A percentile compares a stretch with the other conserved stretches of the same genome.
phyloP scores from a whole-genome alignment of 2,329 filamentous ascomycete genomes.

The Cordyceps cicadae region DNA sequence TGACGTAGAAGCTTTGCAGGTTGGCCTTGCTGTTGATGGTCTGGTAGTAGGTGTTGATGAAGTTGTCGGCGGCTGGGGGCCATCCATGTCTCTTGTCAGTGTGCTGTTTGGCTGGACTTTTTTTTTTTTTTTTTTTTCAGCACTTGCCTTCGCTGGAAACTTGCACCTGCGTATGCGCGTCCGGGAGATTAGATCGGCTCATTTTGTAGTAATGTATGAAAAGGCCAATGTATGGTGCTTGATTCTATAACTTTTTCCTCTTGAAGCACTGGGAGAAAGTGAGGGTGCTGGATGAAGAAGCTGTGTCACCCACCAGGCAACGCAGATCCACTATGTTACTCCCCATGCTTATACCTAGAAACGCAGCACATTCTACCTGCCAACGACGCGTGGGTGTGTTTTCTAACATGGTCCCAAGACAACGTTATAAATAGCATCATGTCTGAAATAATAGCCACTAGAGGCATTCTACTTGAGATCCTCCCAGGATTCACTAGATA shows the following conservation, averaged over 20 bases:
- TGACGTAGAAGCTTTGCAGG: constrained; percentile 64
- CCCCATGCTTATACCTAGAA: no score
- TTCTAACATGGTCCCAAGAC: no score
- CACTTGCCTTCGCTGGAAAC: constrained; percentile 38
- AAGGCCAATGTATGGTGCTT: background rate
- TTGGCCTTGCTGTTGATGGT: constrained; percentile 57
- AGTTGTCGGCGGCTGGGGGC: constrained; percentile 56
- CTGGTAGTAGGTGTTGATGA: constrained; percentile 67
- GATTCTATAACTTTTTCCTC: background rate
- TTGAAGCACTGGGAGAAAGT: background rate
- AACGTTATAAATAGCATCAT: no score
- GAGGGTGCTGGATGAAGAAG: background rate
- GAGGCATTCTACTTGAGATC: no score
- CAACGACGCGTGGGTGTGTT: no score
- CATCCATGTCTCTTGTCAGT: constrained; percentile 7
- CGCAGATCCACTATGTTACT: background rate
- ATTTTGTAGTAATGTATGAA: background rate
- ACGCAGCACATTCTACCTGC: no score
- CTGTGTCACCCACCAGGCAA: constrained; percentile 6
- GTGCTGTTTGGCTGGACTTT: background rate
- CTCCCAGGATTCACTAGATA: no score
- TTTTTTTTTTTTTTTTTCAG: constrained; percentile 6
- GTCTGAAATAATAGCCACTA: no score
- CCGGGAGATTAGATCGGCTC: constrained; percentile 27
- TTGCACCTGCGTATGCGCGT: constrained; percentile 36